A percentile compares a stretch with the other conserved stretches of the same genome.
phyloP scores from a whole-genome alignment of 345 rosid species.

The Ceriops tagal region DNA sequence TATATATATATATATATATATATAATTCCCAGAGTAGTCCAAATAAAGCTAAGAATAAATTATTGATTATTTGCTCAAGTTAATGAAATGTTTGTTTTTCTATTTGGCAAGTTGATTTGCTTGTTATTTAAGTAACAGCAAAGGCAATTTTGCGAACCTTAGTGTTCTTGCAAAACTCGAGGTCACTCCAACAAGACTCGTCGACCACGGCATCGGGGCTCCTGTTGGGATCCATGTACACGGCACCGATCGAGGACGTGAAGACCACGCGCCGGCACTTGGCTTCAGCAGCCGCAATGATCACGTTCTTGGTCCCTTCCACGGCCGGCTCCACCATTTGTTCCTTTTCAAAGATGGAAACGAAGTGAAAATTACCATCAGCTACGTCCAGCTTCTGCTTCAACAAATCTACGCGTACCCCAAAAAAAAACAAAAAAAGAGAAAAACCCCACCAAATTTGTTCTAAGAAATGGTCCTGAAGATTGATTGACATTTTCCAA shows the following conservation, averaged over 20 bases:
- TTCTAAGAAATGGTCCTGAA: too few species aligned
- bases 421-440: too few species aligned
- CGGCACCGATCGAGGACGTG: conserved; percentile 91
- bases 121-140: background rate
- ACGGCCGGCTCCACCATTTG: conserved; percentile 99
- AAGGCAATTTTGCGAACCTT: conserved; percentile 39
- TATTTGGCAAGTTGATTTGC: background rate
- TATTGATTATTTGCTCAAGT: too few species aligned
- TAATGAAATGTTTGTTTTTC: too few species aligned
- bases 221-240: conserved; percentile 88
- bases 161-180: conserved; percentile 89
- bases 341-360: conserved; percentile 47
- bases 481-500: too few species aligned
- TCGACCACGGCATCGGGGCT: conserved; percentile 68
- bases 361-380: background rate
- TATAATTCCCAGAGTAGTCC: too few species aligned
- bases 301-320: conserved; percentile 75
- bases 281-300: conserved; percentile 77
- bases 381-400: background rate
- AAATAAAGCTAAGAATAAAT: too few species aligned
- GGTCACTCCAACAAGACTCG: conserved; percentile 97
- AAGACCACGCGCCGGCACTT: conserved; percentile 81
- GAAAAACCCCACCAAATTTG: too few species aligned
- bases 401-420: too few species aligned
- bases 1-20: background rate